Conservation (phyloP, 495 filamentous ascomycete genomes). For the Lophium mytilinum region DNA sequence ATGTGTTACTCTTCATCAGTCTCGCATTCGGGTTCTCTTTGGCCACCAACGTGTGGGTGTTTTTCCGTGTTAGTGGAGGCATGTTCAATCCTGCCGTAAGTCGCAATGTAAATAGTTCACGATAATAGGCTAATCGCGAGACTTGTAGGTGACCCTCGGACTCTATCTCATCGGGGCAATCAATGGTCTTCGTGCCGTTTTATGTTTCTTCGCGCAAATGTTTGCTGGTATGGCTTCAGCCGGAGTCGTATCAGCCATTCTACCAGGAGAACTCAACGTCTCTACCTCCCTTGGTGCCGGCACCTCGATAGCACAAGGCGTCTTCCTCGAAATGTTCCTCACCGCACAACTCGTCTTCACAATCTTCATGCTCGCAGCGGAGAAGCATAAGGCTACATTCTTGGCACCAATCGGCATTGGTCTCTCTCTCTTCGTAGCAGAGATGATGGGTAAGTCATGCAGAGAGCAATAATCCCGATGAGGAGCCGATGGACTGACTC, state of each 20-base stretch:
- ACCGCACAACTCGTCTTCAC: conserved; percentile 68
- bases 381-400: conserved; percentile 70
- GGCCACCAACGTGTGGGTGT: conserved; percentile 31
- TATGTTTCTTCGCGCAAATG: conserved; percentile 47
- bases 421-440: conserved; percentile 57
- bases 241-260: conserved; percentile 51
- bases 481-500: not conserved
- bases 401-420: conserved; percentile 72
- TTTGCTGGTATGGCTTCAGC: conserved; percentile 50
- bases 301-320: conserved; percentile 52
- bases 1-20: conserved; percentile 25
- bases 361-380: conserved; percentile 71
- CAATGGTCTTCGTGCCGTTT: conserved; percentile 39
- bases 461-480: too few relatives aligned
- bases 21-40: conserved; percentile 28
- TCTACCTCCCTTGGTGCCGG: conserved; percentile 49
- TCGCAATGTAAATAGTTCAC: not conserved
- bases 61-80: conserved; percentile 28
- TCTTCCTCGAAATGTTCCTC: conserved; percentile 75
- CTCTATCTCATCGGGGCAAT: conserved; percentile 49
- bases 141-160: conserved; percentile 42
- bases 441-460: conserved; percentile 54
- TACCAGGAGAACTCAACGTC: conserved; percentile 54
- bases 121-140: not conserved
- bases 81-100: conserved; percentile 24